Base-by-base conservation (phyloP, 2,329 filamentous ascomycete genomes). In the Diaporthe helianthi region DNA sequence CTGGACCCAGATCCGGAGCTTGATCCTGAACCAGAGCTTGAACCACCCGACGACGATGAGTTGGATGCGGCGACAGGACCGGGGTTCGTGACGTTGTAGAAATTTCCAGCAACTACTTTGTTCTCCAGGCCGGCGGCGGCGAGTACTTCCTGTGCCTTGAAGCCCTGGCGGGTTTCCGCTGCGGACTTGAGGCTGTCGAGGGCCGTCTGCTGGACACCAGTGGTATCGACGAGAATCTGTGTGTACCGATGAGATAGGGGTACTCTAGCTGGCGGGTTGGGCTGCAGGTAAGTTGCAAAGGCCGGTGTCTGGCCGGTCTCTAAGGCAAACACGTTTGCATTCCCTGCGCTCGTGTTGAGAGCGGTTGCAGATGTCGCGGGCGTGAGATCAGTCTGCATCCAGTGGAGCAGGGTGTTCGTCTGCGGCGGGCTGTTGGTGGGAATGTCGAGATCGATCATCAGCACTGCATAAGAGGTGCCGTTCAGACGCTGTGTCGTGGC, bases 361-460 rank as follows among this genome's bases (percentile, higher is more conserved):
- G 67, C 69, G 26, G 73, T 74, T 17, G 73, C 55, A 9, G 67
- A 67, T 29, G 74, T 73, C 9, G 77, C 71, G 13, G 77, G 76
- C 26, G 73, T 75, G 24, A 83, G 75, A n/a, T 76, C 79, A 1
- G 76, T 80, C 75, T 83, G 81, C 76, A 82, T 74, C 81, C 81
- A 83, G 76, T 83, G 80, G 49, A 83, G 77, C 26, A 82, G 74
- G 15, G 80, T 83, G 67, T 73, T 75, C 12, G 80, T 82, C 54
- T 74, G 61, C 1, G 79, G 73, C 3, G 80, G 77, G 47, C 33
- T 77, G 72, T 77, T 79, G 13, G 81, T 82, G 54, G 81, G 84
- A 77, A 81, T 86, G 72, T 84, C 84, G 7, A 86, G 78, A 69
- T 83, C 80, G 55, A 83, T 76, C 81, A 83, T 83, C 69, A 83